Evolutionary conservation across 2,329 filamentous ascomycete genomes (phyloP).

Genomic region (Epichloe festucae): DNA sequence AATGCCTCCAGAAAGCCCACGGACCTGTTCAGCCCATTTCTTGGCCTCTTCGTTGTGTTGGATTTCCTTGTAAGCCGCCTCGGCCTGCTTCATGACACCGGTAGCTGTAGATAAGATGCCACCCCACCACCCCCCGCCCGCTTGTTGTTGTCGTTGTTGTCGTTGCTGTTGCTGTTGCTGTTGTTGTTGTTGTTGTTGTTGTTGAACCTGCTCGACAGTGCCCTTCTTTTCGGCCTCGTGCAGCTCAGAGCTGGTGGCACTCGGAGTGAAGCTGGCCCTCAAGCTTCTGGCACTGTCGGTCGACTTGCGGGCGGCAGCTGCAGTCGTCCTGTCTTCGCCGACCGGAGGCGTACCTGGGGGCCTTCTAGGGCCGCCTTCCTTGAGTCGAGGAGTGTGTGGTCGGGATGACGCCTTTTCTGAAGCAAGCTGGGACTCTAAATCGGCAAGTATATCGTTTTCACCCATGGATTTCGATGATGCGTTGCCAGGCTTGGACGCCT

Average conservation of each 20-base stretch:
- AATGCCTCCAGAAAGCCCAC: constrained; percentile 36
- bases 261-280: constrained; percentile 59
- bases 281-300: constrained; percentile 62
- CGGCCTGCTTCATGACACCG: constrained; percentile 82
- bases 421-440: constrained; percentile 63
- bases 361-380: constrained; percentile 33
- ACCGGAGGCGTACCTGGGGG: constrained; percentile 37
- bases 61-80: constrained; percentile 86
- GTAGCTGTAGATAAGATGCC: constrained; percentile 71
- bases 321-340: constrained; percentile 49
- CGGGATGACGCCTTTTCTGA: constrained; percentile 59
- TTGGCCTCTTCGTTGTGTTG: constrained; percentile 94
- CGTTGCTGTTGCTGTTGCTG: neutral
- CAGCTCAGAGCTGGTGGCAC: constrained; percentile 48
- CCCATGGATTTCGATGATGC: constrained; percentile 33
- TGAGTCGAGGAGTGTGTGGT: constrained; percentile 69
- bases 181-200: constrained; percentile 11
- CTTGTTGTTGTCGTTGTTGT: neutral
- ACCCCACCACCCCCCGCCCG: constrained; percentile 81
- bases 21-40: constrained; percentile 89
- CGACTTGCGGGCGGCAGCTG: constrained; percentile 47
- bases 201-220: constrained; percentile 29
- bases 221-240: constrained; percentile 44
- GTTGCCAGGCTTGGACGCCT: constrained; percentile 33
- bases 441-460: constrained; percentile 70